Evolutionary conservation across 2,329 filamentous ascomycete genomes (phyloP), one percentile per base, ranked within the genome.

Genomic region (Chrysosporium queenslandicum): DNA sequence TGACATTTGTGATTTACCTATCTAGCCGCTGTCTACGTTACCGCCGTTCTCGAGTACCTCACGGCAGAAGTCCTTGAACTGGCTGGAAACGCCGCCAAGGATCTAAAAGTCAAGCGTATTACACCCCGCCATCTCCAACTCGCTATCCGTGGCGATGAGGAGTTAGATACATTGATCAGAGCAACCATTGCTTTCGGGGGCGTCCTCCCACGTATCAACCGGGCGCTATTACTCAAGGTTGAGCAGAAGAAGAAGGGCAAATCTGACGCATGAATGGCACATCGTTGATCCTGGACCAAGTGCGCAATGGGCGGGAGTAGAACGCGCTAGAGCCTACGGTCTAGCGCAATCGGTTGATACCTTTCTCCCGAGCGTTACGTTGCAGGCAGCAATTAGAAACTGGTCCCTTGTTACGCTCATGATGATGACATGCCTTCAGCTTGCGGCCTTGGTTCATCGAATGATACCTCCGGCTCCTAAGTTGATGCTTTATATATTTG

Each of bases 71-170:
- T 98, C 65, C 89, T 98, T 68, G 92, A 98, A 77, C 78, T 98
- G 77, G 92, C 92, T 72, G 92, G 92, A 72, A 98, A 98, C 71
- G 92, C 92, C 50, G 92, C 92, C 72, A 97, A 97, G 80, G 92
- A 98, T 72, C 86, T 97, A 68, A 98, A 97, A 76, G 92, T 97
- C 76, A 98, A 97, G 83, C 92, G 92, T 74, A 98, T 98, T 73
- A 97, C 91, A 11, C 92, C 92, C 53, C 90, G 92, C 71, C 92
- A 98, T 72, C 77, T 98, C 59, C 92, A 98, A 73, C 86, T 98
- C 58, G 92, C 92, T 64, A 98, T 98, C 68, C 89, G 92, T 66
- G 92, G 92, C 67, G 92, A 98, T 71, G 92, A 98, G 75, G 92
- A 98, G 74, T 79, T 98, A 63, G 92, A 98, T 71, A 97, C 90